Percentiles rank a stretch among this genome's conserved stretches.
These are phyloP conservation scores for Hemileia vastatrix DNA, from an alignment of 1,284 basidiomycete genomes.

Conservation along the genomic window DNA sequence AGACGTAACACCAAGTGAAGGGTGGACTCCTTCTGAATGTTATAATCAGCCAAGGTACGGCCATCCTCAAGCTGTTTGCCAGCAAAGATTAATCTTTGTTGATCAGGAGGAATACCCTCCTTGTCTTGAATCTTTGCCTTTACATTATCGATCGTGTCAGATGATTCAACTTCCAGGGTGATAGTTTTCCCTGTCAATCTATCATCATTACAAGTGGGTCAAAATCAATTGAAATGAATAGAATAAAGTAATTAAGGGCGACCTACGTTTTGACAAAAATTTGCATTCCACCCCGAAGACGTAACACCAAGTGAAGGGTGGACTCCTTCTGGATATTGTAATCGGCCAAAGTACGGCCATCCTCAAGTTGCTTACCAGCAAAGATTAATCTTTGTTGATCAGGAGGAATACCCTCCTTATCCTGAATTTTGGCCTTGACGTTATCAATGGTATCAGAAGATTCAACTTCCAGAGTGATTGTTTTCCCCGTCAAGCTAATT, in stretches of 20 bases:
- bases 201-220: background rate
- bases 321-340: conserved; percentile 96
- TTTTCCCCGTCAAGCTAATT: conserved; percentile 45
- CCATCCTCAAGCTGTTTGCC: conserved; percentile 49
- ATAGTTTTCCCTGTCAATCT: conserved; percentile 42
- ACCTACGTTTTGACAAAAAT: conserved; percentile 41
- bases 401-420: conserved; percentile 66
- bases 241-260: background rate
- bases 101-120: conserved; percentile 59
- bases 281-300: conserved; percentile 60
- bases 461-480: conserved; percentile 47
- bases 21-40: conserved; percentile 93
- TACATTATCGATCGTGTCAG: conserved; percentile 55
- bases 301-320: conserved; percentile 89
- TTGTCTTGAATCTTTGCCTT: conserved; percentile 53
- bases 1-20: conserved; percentile 88
- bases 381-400: conserved; percentile 78
- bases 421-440: conserved; percentile 66
- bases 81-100: conserved; percentile 49
- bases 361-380: conserved; percentile 48
- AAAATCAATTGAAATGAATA: background rate
- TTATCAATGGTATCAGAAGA: conserved; percentile 85
- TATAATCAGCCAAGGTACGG: conserved; percentile 57
- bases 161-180: conserved; percentile 54
- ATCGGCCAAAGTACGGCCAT: conserved; percentile 50